phyloP scores from a whole-genome alignment of 805 yeast genomes.

The Pichia sporocuriosa region DNA sequence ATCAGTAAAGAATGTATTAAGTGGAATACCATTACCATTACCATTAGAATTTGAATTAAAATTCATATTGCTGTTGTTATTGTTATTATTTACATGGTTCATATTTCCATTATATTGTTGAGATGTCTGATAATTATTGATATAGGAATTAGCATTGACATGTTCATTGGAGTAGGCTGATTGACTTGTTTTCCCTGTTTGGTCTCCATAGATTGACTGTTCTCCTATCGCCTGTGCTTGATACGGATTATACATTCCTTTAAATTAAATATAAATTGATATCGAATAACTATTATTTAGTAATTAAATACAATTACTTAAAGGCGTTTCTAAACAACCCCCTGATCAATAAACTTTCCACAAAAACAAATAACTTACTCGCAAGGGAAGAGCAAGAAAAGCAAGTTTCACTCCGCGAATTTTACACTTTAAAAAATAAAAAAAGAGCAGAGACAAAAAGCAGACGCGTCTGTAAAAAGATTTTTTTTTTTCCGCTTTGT shows the following conservation, averaged over 20 bases:
- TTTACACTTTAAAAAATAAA: too few species aligned
- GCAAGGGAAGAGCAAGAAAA: too few species aligned
- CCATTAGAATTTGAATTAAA: constrained; percentile 7
- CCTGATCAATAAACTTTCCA: too few species aligned
- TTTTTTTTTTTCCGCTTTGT: too few species aligned
- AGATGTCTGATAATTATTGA: constrained; percentile 12
- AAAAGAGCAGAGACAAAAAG: too few species aligned
- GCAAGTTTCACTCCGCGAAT: too few species aligned
- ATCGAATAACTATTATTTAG: too few species aligned
- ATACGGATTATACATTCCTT: constrained; percentile 39
- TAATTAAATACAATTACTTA: too few species aligned
- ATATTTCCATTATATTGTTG: constrained; percentile 21
- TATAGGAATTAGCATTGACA: too few species aligned
- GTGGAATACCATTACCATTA: constrained; percentile 16
- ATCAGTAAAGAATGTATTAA: constrained; percentile 54
- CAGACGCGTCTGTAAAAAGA: too few species aligned
- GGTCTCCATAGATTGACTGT: constrained; percentile 12
- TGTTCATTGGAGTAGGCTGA: background rate
- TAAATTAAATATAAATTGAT: background rate
- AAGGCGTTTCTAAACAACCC: too few species aligned
- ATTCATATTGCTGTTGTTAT: constrained; percentile 20
- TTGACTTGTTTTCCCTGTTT: background rate
- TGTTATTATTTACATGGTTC: constrained; percentile 16
- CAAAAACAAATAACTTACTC: too few species aligned
- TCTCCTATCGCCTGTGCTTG: constrained; percentile 23